A percentile compares a stretch with the other conserved stretches of the same genome.
phyloP scores from a whole-genome alignment of 345 rosid species.

The Eucalyptus sp. region DNA sequence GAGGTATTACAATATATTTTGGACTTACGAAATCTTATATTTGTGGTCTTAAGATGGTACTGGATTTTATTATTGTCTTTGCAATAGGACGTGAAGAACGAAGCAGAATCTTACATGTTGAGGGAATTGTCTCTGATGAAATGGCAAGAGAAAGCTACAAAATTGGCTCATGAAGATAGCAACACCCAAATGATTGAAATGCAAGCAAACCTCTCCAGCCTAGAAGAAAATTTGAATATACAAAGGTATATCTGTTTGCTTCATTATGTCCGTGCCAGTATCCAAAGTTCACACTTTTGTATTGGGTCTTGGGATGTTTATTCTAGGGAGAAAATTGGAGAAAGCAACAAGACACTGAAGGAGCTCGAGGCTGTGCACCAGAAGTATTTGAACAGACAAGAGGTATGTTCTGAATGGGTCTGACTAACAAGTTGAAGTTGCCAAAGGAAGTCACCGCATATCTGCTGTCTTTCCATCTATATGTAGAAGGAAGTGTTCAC shows the following conservation, averaged over 20 bases:
- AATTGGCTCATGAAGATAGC: conserved; percentile 68
- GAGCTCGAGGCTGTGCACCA: conserved; percentile 71
- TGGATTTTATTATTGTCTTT: conserved; percentile 2
- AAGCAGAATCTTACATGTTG: conserved; percentile 93
- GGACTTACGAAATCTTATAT: neutral
- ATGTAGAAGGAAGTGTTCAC: neutral
- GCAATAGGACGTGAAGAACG: conserved; percentile 76
- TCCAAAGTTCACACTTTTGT: neutral
- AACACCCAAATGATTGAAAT: conserved; percentile 41
- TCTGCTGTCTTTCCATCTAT: neutral
- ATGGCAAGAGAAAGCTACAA: conserved; percentile 94
- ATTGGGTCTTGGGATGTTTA: neutral
- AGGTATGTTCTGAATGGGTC: conserved; percentile 35
- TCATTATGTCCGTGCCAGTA: neutral
- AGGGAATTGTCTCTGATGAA: conserved; percentile 73
- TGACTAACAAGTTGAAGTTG: neutral
- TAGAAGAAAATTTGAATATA: conserved; percentile 60
- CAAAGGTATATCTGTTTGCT: conserved; percentile 36
- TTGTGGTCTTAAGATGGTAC: neutral
- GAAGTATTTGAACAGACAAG: conserved; percentile 60
- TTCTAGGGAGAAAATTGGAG: conserved; percentile 69
- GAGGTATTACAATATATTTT: conserved; percentile 48
- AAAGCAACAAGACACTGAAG: conserved; percentile 46
- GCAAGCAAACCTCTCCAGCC: conserved; percentile 32
- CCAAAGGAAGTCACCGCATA: neutral